Evolutionary conservation across 2,329 filamentous ascomycete species (phyloP), one percentile per base, ranked within the genome.

Genomic region (Aureobasidium sp.): DNA sequence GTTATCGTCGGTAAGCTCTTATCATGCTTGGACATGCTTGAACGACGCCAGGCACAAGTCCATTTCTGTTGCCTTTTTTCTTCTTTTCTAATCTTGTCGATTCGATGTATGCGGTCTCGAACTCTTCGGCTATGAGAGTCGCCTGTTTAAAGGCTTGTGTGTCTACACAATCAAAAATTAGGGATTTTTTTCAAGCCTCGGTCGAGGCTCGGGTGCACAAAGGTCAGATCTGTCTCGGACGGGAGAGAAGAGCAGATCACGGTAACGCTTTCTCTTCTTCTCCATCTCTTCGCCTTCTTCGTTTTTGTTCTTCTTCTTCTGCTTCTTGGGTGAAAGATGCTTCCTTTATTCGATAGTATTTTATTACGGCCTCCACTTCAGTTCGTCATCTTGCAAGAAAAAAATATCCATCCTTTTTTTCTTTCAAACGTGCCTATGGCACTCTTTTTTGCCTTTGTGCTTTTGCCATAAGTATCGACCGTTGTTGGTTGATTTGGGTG

Each of bases 1-100:
- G 63, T 36, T 60, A 60, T 15, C 64, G 63, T 36, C 64, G 59
- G 55, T 55, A 57, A 58, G 52, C 44, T 41, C 31, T 41, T 29
- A 15, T 15, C 52, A 44, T 55, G 55, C 39, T 45, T 45, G 53
- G 17, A 12, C 41, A 44, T 56, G 39, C 22, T 15, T 31, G 52
- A 44, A 9, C 39, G 12, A 25, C n/a, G 2, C 12, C 41, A 22
- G 41, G 39, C 29, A 45, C 39, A 45, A 45, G 41, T 45, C n/a
- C 22, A 17, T 20, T 47, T 22, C 31, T 39, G 48, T 9, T 47
- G 39, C 42, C 41, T 15, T 15, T n/a, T 5, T 57, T 36, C 36
- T 31, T 45, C 36, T n/a, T 57, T 17, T 45, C 22, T 34, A 12
- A 17, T 17, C 41, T 55, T n/a, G 15, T 27, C 34, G 17, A 48